Base-by-base conservation (phyloP, 2,329 filamentous ascomycete species). In the Stachybotrys elegans region DNA sequence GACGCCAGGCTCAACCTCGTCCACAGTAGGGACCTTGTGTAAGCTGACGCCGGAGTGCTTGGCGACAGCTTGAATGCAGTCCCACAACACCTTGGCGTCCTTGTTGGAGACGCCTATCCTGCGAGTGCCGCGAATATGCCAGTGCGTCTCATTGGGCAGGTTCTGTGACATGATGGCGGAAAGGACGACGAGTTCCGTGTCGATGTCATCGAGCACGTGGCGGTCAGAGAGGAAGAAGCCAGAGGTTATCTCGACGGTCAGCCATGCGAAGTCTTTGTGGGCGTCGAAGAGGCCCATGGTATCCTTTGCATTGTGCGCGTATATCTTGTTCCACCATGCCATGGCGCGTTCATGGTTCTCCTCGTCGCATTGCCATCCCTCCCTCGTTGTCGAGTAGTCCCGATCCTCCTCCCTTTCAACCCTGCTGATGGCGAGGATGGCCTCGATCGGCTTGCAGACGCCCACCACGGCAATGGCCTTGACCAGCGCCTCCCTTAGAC, bases 361-460 rank as follows among this genome's bases (percentile, higher is more conserved):
- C 4, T 70, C 65, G 44, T 81, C 78, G 22, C 73, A 75, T 51
- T 77, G 69, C 80, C 80, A 84, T 9, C 69, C 64, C 49, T 79
- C 69, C 51, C 80, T 72, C 4, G 75, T 78, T 45, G 62, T 66
- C 4, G 63, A 70, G 44, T 68, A 76, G 51, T 84, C 81, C 42
- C 70, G 74, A 51, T 84, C 81, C 55, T 82, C 78, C 1, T 57
- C 51, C 5, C 50, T 50, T 50, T 81, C 77, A 9, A 76, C 56
- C 14, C 68, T 63, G 45, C 61, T 66, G 43, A 83, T 80, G n/a
- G 71, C 66, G 7, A 81, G 65, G 35, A 83, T 73, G 2, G 78
- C 73, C 52, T 83, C 79, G 5, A 84, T 59, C 7, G 79, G 78
- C 54, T 81, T 83, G 58, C 77, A 81, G 1, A 84, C 77, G 1